Percentiles rank a stretch among this genome's conserved stretches.
Conservation (phyloP, 371 early-diverging fungal genomes). For the Rhizopus arrhizus region DNA sequence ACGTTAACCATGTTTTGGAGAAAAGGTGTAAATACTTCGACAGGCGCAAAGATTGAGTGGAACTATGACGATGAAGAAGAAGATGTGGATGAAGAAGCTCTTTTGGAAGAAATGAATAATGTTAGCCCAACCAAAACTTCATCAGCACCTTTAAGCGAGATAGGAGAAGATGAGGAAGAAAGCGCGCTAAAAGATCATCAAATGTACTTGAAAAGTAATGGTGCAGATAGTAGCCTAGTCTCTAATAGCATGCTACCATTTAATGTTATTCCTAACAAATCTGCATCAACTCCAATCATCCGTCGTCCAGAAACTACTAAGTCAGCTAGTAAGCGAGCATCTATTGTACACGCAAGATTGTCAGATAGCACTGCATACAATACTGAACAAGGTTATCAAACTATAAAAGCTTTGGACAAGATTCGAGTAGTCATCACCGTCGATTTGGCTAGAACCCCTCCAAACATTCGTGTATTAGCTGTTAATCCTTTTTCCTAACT, state of each 20-base stretch:
- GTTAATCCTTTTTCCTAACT: constrained; percentile 60
- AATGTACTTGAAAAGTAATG: constrained; percentile 3
- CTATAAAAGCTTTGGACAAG: constrained; percentile 63
- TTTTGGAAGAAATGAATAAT: constrained; percentile 30
- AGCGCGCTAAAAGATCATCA: constrained; percentile 18
- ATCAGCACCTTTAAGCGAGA: background rate
- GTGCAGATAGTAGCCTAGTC: background rate
- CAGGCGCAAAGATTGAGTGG: constrained; percentile 34
- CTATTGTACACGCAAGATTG: constrained; percentile 42
- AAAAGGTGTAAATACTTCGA: constrained; percentile 42
- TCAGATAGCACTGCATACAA: constrained; percentile 45
- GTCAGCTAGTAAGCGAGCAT: constrained; percentile 37
- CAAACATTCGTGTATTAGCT: constrained; percentile 69
- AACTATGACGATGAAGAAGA: constrained; percentile 40
- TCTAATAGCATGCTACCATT: background rate
- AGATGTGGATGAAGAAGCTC: constrained; percentile 23
- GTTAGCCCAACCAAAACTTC: background rate
- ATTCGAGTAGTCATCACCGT: constrained; percentile 63
- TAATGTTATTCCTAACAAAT: constrained; percentile 14
- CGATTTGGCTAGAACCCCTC: constrained; percentile 67
- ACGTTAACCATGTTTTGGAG: constrained; percentile 58
- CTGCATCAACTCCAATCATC: constrained; percentile 22
- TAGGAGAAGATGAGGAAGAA: constrained; percentile 12
- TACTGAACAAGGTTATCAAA: constrained; percentile 54
- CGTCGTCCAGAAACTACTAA: constrained; percentile 29